phyloP scores from a whole-genome alignment of 176 grass and related monocot species.

The Urochloa ruziziensis region DNA sequence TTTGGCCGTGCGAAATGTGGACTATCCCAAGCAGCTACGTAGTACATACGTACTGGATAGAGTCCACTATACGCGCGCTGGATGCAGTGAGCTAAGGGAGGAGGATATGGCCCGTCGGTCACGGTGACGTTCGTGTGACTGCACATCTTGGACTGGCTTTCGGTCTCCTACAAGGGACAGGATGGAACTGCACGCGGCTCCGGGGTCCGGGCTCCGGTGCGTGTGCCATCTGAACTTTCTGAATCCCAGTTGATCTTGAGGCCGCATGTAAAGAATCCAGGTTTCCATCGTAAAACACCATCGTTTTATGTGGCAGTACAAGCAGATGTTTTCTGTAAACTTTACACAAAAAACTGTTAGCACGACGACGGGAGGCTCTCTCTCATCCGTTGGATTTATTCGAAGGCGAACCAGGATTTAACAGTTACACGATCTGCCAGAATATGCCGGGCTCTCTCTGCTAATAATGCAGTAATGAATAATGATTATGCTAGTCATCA shows the following conservation, averaged over 20 bases:
- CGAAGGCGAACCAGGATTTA: neutral
- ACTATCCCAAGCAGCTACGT: neutral
- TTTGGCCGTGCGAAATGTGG: neutral
- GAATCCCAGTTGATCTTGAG: neutral
- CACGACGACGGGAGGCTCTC: no score
- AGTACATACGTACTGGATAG: neutral
- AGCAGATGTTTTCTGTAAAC: no score
- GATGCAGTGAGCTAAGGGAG: neutral
- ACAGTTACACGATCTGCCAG: neutral
- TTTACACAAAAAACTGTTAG: no score
- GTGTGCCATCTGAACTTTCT: neutral
- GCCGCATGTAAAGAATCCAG: no score
- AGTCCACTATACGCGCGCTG: neutral
- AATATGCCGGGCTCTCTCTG: neutral
- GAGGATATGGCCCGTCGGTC: neutral
- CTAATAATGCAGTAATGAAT: no score
- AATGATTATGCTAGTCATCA: no score
- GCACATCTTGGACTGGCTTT: neutral
- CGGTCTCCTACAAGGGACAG: neutral
- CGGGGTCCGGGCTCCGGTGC: no score
- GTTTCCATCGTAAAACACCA: neutral
- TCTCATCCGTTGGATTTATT: neutral
- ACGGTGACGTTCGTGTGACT: neutral
- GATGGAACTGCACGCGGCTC: neutral
- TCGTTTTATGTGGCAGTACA: neutral